A percentile compares a stretch with the other conserved stretches of the same genome.
phyloP scores from a whole-genome alignment of 768 basidiomycete species.

The Pisolithus marmoratus region DNA sequence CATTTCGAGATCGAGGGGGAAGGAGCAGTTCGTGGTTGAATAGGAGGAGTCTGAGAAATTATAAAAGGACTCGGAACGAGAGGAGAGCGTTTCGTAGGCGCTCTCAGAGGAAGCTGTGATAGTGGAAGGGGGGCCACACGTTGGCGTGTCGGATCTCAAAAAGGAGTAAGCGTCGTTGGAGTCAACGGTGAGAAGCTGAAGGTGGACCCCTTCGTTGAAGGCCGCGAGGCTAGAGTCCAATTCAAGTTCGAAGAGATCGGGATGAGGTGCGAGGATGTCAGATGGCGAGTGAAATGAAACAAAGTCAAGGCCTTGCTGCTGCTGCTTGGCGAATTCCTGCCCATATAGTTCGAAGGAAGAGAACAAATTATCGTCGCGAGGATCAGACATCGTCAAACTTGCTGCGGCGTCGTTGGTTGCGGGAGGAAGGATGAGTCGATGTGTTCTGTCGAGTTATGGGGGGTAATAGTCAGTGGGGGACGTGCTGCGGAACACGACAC shows the following conservation, averaged over 20 bases:
- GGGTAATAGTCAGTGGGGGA: too few species aligned
- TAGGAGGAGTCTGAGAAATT: constrained; percentile 54
- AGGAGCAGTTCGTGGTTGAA: constrained; percentile 46
- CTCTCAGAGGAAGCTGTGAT: constrained; percentile 79
- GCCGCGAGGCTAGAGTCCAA: constrained; percentile 67
- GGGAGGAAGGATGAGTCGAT: constrained; percentile 11
- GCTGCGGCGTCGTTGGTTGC: constrained; percentile 11
- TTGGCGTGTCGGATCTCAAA: constrained; percentile 57
- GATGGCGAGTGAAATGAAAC: constrained; percentile 62
- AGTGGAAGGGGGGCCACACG: constrained; percentile 67
- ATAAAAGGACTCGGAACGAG: constrained; percentile 66
- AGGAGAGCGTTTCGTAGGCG: constrained; percentile 62
- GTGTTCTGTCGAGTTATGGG: constrained; percentile 4
- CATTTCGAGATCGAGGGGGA: constrained; percentile 67
- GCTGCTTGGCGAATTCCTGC: constrained; percentile 33
- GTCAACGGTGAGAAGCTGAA: constrained; percentile 59
- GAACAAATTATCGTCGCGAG: constrained; percentile 26
- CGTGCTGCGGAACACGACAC: constrained; percentile 33
- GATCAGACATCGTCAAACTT: constrained; percentile 26
- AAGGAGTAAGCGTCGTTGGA: constrained; percentile 60
- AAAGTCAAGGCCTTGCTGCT: constrained; percentile 50
- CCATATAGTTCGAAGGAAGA: constrained; percentile 31
- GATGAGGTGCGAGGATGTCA: constrained; percentile 71
- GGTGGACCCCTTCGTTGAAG: constrained; percentile 51
- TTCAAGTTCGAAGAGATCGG: constrained; percentile 80